Evolutionary conservation across 1,284 basidiomycete genomes (phyloP).

Genomic region (Neonothopanus nambi): DNA sequence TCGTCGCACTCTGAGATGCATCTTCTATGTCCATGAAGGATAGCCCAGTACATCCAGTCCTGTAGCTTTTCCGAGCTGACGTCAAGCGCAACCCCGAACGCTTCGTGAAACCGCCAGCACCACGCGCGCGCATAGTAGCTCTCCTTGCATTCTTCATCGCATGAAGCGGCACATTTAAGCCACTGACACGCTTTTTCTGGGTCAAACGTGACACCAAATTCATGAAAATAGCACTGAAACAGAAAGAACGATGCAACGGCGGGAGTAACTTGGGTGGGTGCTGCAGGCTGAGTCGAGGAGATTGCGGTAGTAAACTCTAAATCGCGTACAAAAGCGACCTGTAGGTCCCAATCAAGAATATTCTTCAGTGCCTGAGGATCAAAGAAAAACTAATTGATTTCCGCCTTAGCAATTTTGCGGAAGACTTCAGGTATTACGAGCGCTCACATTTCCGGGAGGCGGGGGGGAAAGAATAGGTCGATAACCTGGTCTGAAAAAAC

Average conservation of each 20-base stretch:
- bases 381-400: conserved; percentile 8
- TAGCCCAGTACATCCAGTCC: conserved; percentile 5
- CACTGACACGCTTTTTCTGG: conserved; percentile 7
- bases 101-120: conserved; percentile 13
- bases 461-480: conserved; percentile 7
- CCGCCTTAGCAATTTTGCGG: neutral
- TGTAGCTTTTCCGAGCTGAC: neutral
- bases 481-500: conserved; percentile 2
- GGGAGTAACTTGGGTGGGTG: conserved; percentile 2
- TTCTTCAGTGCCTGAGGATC: conserved; percentile 4
- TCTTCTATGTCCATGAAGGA: conserved; percentile 6
- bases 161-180: conserved; percentile 2
- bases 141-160: conserved; percentile 11
- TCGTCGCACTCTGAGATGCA: conserved; percentile 1
- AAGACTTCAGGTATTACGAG: neutral
- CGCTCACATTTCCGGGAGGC: conserved; percentile 3
- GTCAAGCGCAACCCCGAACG: conserved; percentile 3
- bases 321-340: conserved; percentile 3
- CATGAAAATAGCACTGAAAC: conserved; percentile 13
- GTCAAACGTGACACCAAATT: conserved; percentile 11
- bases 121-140: conserved; percentile 8
- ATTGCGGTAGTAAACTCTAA: neutral
- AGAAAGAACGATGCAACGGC: conserved; percentile 10
- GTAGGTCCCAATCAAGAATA: conserved; percentile 5
- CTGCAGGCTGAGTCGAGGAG: neutral